Evolutionary conservation across 2,329 filamentous ascomycete species (phyloP), one percentile per base, ranked within the genome.

Genomic region (Trichoderma simmonsii): DNA sequence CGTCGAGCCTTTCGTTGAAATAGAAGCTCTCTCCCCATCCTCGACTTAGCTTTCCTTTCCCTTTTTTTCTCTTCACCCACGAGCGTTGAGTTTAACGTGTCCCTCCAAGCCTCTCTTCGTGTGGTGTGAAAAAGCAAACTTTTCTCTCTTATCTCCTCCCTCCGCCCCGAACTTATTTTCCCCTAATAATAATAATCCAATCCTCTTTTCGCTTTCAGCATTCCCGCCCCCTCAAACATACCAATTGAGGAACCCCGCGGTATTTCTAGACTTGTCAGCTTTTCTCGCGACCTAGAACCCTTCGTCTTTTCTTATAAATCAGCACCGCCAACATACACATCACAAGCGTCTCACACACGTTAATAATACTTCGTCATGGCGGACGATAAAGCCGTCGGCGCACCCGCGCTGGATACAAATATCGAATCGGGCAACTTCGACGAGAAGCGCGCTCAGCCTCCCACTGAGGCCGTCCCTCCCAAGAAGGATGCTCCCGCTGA

Each of bases 361-460:
- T 39, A 28, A 57, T 54, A 54, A 54, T 54, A 54, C 57, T 36
- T 70, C 39, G 66, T 73, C 75, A 89, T 90, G 88, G 87, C 87
- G 78, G 88, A 90, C 80, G 81, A 84, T 78, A 85, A 85, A 78
- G 79, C 81, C 76, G 80, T 82, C 81, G 83, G 82, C 80, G 84
- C 86, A 75, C 88, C 88, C 77, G 87, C 87, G 82, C 84, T 91
- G 77, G 85, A 89, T 79, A 90, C 89, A 79, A 87, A 87, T 80
- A 90, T 91, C 78, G 89, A 90, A 81, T 87, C 87, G 76, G 89
- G 89, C 76, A 83, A 85, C 80, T 91, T 91, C 81, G 86, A 90
- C 81, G 90, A 92, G 85, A 91, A 91, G 85, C 82, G 81, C 72
- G 83, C 80, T 75, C 76, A 78, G 66, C 76, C 73, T 72, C 75